A percentile compares a stretch with the other conserved stretches of the same genome.
Evolutionary conservation across 2,329 filamentous ascomycete genomes (phyloP).

Genomic region (Lasiodiplodia citricola): DNA sequence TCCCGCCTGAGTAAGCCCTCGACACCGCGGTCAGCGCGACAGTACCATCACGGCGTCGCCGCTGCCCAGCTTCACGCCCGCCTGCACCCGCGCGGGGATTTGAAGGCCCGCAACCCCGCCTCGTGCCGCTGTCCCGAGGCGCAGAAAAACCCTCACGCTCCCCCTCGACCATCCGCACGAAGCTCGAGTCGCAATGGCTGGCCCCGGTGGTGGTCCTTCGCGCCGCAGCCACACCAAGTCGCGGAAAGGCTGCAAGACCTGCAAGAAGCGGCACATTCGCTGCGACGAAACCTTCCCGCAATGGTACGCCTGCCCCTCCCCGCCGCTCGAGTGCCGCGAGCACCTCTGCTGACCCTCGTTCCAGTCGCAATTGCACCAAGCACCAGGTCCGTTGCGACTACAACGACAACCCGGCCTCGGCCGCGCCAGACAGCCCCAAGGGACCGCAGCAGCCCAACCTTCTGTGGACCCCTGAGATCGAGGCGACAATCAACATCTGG

Average conservation of each 20-base stretch:
- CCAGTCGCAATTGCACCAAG: constrained; percentile 95
- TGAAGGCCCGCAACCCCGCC: constrained; percentile 19
- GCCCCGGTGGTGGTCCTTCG: constrained; percentile 92
- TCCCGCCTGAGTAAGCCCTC: constrained; percentile 18
- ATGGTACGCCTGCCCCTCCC: constrained; percentile 66
- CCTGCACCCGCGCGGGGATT: constrained; percentile 6
- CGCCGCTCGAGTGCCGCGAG: neutral
- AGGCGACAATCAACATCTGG: constrained; percentile 82
- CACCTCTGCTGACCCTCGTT: constrained; percentile 8
- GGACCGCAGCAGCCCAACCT: constrained; percentile 65
- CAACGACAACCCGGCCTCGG: constrained; percentile 79
- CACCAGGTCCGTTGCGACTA: constrained; percentile 99
- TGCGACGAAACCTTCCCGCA: constrained; percentile 98
- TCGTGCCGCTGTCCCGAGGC: constrained; percentile 18
- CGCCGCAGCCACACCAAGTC: constrained; percentile 96
- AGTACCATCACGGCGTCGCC: constrained; percentile 23
- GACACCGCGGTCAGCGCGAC: constrained; percentile 1
- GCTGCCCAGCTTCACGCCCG: constrained; percentile 18
- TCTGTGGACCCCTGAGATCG: constrained; percentile 85
- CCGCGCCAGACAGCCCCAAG: constrained; percentile 59
- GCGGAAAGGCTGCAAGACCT: constrained; percentile 96
- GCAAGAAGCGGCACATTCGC: constrained; percentile 95
- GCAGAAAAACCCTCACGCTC: constrained; percentile 11
- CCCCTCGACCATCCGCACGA: constrained; percentile 10
- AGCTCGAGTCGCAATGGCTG: constrained; percentile 69